Conservation (phyloP, 2,329 filamentous ascomycete species). For the Didymella segeticola region DNA sequence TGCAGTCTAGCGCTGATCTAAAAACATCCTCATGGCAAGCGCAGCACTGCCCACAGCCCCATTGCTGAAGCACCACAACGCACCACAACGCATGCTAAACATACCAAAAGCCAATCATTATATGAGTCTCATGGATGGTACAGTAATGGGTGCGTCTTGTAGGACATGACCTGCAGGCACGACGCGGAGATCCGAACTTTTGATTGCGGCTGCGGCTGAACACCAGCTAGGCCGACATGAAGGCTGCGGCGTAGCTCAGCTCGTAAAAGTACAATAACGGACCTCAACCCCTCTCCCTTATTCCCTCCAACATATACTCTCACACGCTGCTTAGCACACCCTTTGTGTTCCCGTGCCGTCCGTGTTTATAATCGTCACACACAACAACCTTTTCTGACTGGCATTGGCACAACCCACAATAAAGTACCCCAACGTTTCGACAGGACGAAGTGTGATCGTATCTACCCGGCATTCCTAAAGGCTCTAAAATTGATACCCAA, state of each 20-base stretch:
- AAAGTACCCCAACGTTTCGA: too few species aligned
- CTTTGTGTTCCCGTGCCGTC: too few species aligned
- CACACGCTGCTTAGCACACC: not conserved
- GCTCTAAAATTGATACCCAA: not conserved
- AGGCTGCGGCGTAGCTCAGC: slow-evolving; percentile 5
- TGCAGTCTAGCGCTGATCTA: slow-evolving; percentile 8
- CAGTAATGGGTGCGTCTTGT: slow-evolving; percentile 1
- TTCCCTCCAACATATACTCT: not conserved
- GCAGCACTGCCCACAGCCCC: slow-evolving; percentile 7
- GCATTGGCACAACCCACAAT: too few species aligned
- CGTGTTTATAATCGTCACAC: too few species aligned
- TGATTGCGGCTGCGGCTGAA: slow-evolving; percentile 5
- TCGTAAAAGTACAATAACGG: slow-evolving; percentile 5
- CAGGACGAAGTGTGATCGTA: not conserved
- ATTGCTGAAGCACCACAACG: not conserved
- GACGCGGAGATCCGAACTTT: not conserved
- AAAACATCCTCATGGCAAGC: not conserved
- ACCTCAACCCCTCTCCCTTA: not conserved
- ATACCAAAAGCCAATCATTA: slow-evolving; percentile 1
- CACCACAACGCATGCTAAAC: not conserved
- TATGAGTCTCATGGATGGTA: not conserved
- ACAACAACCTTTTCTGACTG: too few species aligned
- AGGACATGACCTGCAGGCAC: not conserved
- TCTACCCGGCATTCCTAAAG: not conserved
- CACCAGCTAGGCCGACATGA: not conserved